Evolutionary conservation across 768 basidiomycete species (phyloP), one percentile per base, ranked within the genome.

Genomic region (Suillus luteus): DNA sequence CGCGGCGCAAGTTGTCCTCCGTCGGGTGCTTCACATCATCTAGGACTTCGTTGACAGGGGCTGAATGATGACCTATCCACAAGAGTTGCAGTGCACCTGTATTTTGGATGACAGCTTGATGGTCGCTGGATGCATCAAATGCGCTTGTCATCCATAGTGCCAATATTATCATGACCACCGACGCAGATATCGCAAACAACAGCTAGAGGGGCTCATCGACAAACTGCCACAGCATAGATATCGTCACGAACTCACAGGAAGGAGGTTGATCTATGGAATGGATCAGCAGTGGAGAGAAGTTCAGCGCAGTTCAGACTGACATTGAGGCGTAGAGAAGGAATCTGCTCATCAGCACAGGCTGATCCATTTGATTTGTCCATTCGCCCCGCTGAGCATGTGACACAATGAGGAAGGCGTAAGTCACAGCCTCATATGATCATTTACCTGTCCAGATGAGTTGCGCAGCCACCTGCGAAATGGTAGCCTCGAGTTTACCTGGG

Each of bases 81-180:
- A 62, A n/a, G 38, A 59, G 40, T 46, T 62, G 57, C 10, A 62
- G 12, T 62, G 33, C 40, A 22, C 59, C 51, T 24, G 41, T 40
- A 5, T n/a, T 22, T 1, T 11, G 17, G 33, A 60, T 49, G 35
- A 15, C 9, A 35, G 15, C 38, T 9, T 58, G 60, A 54, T 1
- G 35, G 3, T 31, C 3, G 55, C 27, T 12, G 15, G 55, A 37
- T 40, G 12, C 2, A 5, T n/a, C 8, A 14, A 33, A 38, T 15
- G 60, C 35, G 44, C 62, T 37, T 24, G 44, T 49, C 41, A 51
- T 15, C 22, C 2, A 22, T 27, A 60, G 17, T 14, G 44, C 40
- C n/a, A 40, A 37, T 24, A 19, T 14, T 15, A 49, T 22, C 59
- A 60, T 60, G 33, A 63, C 37, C 35, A 31, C 38, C 22, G 59